These are phyloP conservation scores for Rhodotorula kratochvilovae DNA, from an alignment of 768 basidiomycete species.

Conservation along the genomic window DNA sequence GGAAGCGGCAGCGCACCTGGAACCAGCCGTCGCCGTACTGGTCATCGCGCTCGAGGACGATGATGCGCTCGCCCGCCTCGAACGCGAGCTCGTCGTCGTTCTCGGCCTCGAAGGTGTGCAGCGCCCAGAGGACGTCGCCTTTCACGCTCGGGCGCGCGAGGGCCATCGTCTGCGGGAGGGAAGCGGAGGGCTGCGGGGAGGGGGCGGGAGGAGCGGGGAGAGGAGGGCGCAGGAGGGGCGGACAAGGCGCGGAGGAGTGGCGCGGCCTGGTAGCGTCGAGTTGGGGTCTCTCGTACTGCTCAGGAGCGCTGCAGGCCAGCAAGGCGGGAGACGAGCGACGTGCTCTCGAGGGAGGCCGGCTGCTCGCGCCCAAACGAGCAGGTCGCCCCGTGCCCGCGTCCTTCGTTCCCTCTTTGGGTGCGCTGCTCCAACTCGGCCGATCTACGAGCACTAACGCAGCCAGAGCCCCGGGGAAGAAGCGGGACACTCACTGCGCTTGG, in stretches of 20 bases:
- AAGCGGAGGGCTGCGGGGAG: neutral
- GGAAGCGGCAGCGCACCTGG: slow-evolving; percentile 55
- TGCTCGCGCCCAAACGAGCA: too few species aligned
- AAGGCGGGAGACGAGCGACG: neutral
- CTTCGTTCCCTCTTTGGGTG: too few species aligned
- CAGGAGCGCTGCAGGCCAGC: too few species aligned
- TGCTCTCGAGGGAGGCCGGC: neutral
- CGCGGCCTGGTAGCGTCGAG: too few species aligned
- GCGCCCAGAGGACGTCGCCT: slow-evolving; percentile 9
- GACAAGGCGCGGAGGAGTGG: too few species aligned
- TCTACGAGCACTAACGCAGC: too few species aligned
- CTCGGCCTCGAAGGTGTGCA: slow-evolving; percentile 80
- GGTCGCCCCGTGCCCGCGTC: too few species aligned
- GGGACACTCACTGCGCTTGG: too few species aligned
- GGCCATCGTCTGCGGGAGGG: neutral
- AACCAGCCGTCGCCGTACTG: slow-evolving; percentile 94
- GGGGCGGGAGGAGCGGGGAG: neutral
- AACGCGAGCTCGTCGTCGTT: slow-evolving; percentile 90
- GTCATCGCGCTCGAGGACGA: slow-evolving; percentile 89
- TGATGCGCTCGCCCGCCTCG: slow-evolving; percentile 75
- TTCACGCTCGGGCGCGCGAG: neutral
- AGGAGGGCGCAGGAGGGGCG: neutral
- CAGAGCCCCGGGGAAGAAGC: too few species aligned
- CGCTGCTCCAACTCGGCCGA: too few species aligned
- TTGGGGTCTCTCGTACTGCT: too few species aligned